A percentile compares a stretch with the other conserved stretches of the same genome.
phyloP scores from a whole-genome alignment of 805 yeast species.

The Yamadazyma kitorensis region DNA sequence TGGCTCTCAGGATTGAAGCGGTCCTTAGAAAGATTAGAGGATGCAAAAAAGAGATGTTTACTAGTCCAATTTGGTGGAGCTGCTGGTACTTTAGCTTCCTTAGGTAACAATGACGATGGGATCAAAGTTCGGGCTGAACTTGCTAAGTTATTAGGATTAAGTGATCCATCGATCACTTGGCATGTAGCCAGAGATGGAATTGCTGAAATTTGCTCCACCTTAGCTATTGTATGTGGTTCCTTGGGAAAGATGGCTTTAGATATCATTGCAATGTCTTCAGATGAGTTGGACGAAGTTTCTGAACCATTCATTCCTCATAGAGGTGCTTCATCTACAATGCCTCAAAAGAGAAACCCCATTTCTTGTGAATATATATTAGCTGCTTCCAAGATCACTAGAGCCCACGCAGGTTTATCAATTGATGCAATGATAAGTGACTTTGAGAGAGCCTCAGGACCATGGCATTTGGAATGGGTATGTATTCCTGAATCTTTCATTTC shows the following conservation, averaged over 20 bases:
- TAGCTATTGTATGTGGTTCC: conserved; percentile 3
- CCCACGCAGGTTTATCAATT: conserved; percentile 3
- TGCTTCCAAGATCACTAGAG: conserved; percentile 6
- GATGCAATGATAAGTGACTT: conserved; percentile 4
- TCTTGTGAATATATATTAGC: conserved; percentile 5
- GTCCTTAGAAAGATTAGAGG: conserved; percentile 1
- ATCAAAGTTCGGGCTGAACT: conserved; percentile 3
- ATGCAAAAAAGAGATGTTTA: conserved; percentile 2
- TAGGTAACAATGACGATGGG: conserved; percentile 3
- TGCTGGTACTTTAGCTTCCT: conserved; percentile 8
- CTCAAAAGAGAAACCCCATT: conserved; percentile 6
- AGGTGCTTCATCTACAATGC: conserved; percentile 5
- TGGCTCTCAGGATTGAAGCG: conserved; percentile 7
- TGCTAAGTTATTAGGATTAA: conserved; percentile 4
- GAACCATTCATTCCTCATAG: conserved; percentile 5
- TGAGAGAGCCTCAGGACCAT: conserved; percentile 6
- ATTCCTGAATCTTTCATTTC: conserved; percentile 2
- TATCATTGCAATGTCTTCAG: conserved; percentile 5
- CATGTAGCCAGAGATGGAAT: conserved; percentile 4
- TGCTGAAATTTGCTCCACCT: conserved; percentile 1
- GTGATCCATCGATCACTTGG: conserved; percentile 3
- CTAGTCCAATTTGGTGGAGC: conserved; percentile 8
- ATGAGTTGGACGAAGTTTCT: conserved; percentile 4
- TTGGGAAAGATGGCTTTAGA: conserved; percentile 4
- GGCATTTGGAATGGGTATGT: conserved; percentile 7